Conservation (phyloP, 1,139 yeast genomes). For the Yamadazyma atlantica region DNA sequence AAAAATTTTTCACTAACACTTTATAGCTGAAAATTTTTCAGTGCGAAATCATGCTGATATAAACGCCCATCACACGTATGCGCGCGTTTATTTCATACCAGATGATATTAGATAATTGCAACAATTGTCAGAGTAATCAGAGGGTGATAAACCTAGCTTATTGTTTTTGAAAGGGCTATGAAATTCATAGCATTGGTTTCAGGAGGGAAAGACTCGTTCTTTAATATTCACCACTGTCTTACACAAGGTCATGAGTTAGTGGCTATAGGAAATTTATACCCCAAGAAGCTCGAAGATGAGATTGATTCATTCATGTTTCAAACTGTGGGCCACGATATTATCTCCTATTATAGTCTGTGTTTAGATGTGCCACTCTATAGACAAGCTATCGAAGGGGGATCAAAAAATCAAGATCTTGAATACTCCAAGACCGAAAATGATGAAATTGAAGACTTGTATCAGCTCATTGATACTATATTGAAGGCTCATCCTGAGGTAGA, state of each 20-base stretch:
- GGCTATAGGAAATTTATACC: constrained; percentile 84
- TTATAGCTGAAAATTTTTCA: constrained; percentile 13
- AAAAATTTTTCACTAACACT: constrained; percentile 9
- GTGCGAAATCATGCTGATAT: constrained; percentile 1
- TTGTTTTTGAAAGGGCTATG: constrained; percentile 43
- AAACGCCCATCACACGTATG: not conserved
- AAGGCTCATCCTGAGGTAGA: constrained; percentile 66
- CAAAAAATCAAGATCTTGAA: constrained; percentile 67
- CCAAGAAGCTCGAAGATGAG: constrained; percentile 57
- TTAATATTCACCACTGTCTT: constrained; percentile 79
- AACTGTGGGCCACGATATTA: constrained; percentile 91
- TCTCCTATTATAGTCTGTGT: constrained; percentile 65
- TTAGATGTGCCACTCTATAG: constrained; percentile 79
- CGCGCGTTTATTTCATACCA: constrained; percentile 8
- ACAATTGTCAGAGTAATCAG: not conserved
- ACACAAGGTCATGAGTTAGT: constrained; percentile 79
- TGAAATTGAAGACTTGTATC: constrained; percentile 80
- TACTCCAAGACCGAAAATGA: constrained; percentile 65
- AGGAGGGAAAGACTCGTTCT: constrained; percentile 96
- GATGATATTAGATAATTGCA: not conserved
- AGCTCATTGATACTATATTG: constrained; percentile 48
- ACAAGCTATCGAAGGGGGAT: constrained; percentile 60
- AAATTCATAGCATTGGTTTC: constrained; percentile 88
- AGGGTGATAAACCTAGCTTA: not conserved
- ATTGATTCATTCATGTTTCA: constrained; percentile 96